Evolutionary conservation across 2,329 filamentous ascomycete species (phyloP).

Genomic region (Apiospora phragmitis): DNA sequence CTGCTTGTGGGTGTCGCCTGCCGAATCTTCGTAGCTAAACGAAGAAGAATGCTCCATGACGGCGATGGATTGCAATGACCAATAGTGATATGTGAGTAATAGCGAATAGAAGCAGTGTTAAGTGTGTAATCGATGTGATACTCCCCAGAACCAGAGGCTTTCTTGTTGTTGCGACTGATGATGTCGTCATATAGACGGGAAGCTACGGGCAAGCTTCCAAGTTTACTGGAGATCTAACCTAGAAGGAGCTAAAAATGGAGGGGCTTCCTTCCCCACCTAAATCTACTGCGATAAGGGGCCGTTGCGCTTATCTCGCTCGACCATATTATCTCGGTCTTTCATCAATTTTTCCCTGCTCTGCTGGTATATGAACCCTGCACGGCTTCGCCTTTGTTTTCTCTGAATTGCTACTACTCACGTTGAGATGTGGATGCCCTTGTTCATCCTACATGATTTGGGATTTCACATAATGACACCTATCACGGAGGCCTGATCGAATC

Average conservation of each 20-base stretch:
- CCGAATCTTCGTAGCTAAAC: slow-evolving; percentile 74
- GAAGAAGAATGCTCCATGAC: slow-evolving; percentile 65
- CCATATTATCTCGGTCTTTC: neutral
- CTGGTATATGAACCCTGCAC: neutral
- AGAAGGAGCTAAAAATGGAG: slow-evolving; percentile 1
- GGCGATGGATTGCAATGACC: slow-evolving; percentile 23
- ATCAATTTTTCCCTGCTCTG: neutral
- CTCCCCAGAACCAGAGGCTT: neutral
- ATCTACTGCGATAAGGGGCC: neutral
- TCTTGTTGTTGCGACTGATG: neutral
- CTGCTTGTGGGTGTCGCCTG: slow-evolving; percentile 71
- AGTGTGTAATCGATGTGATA: neutral
- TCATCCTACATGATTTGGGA: neutral
- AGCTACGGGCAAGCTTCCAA: slow-evolving; percentile 4
- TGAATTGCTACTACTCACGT: neutral
- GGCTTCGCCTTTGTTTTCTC: neutral
- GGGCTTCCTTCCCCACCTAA: neutral
- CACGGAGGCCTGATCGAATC: neutral
- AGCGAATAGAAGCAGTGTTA: no score
- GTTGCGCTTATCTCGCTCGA: neutral
- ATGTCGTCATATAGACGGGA: slow-evolving; percentile 6
- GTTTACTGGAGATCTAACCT: neutral
- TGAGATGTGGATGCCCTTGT: neutral
- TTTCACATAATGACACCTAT: neutral
- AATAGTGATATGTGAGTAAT: no score